These are phyloP conservation scores for Botrytis elliptica DNA, from an alignment of 2,329 filamentous ascomycete species.

Conservation along the genomic window DNA sequence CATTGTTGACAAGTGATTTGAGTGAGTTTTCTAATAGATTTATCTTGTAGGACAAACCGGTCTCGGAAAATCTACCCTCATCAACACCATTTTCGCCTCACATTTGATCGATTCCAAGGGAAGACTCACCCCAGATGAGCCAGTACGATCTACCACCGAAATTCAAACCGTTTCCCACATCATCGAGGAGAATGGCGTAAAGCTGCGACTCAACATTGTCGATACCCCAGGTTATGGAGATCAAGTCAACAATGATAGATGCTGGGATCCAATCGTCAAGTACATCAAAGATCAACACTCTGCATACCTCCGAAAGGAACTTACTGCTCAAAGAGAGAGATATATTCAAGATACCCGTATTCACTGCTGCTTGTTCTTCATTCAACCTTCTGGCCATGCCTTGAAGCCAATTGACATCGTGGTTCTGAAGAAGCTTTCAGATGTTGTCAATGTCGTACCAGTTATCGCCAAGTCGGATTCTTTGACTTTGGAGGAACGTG, in stretches of 20 bases:
- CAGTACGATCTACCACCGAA: slow-evolving; percentile 92
- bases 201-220: slow-evolving; percentile 96
- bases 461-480: slow-evolving; percentile 99
- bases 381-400: slow-evolving; percentile 95
- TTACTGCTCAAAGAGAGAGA: slow-evolving; percentile 96
- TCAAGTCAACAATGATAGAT: slow-evolving; percentile 99
- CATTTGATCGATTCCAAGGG: slow-evolving; percentile 99
- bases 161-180: slow-evolving; percentile 98
- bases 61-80: slow-evolving; percentile 96
- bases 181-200: slow-evolving; percentile 99
- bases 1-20: slow-evolving; percentile 1
- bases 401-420: slow-evolving; percentile 99
- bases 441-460: slow-evolving; percentile 98
- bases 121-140: slow-evolving; percentile 86
- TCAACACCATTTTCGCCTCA: slow-evolving; percentile 99
- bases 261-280: slow-evolving; percentile 99
- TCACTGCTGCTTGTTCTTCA: slow-evolving; percentile 99
- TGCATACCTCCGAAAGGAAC: slow-evolving; percentile 97
- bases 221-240: slow-evolving; percentile 98
- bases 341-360: slow-evolving; percentile 99
- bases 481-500: slow-evolving; percentile 90
- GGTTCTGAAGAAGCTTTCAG: slow-evolving; percentile 97
- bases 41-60: slow-evolving; percentile 79
- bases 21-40: slow-evolving; percentile 30
- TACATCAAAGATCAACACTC: slow-evolving; percentile 99